Base-by-base conservation (phyloP, 768 basidiomycete species). In the Guyanaporus albipodus region DNA sequence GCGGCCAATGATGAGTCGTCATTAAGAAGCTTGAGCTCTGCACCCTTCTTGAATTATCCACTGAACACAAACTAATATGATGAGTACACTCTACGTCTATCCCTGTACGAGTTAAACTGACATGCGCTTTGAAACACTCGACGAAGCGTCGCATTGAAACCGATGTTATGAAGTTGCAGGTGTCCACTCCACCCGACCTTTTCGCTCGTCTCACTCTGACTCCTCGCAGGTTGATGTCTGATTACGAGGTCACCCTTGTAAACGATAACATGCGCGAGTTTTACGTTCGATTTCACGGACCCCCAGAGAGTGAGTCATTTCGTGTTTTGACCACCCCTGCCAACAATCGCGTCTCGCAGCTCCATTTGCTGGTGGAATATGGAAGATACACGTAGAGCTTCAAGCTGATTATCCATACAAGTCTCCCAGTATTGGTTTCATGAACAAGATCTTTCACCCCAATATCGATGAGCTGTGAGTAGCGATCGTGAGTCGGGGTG, bases 391-490 rank as follows among this genome's bases (percentile, higher is more conserved):
- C 61, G 96, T 99, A 48, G 96, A 99, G 66, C 77, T 99, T 18
- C 96, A 95, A 19, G 92, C 97, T 54, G 92, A 96, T 68, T 99
- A 98, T 64, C 96, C 96, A 2, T 99, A 87, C 82, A 98, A 98
- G 70, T 95, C 91, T 23, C 96, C 96, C 6, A 93, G 91, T 63
- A 99, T 99, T 56, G 96, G 96, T 2, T 99, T 99, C 71, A 94
- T 96, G 91, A 99, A 99, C 80, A 97, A 97, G 86, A 97, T 99
- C 67, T 98, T 96, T 66, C 96, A 98, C 60, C 96, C 96, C 17
- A 99, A 99, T 63, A 99, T 99, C 61, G 96, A 99, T 70, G 96
- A 99, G 69, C 73, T 96, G 87, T 97, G 67, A 63, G 91, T 74
- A 21, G 1, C 28, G n/a, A 50, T 49, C 45, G 39, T 46, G 24